Base-by-base conservation (phyloP, 225 moss, liverwort and hornwort genomes). In the Asterella californica region DNA sequence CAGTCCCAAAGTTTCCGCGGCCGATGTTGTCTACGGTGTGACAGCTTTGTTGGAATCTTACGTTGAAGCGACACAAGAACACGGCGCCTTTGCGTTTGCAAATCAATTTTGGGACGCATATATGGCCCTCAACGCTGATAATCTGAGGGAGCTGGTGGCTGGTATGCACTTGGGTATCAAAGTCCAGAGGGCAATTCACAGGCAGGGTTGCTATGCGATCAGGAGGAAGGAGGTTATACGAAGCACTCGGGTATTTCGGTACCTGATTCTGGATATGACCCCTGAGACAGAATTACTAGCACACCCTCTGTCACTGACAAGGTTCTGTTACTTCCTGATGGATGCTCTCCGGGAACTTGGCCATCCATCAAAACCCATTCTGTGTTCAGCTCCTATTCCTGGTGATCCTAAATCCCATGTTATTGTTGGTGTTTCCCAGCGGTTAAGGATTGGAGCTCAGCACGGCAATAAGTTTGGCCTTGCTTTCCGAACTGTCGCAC, bases 141-240 rank as follows among this genome's bases (percentile, higher is more conserved):
- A 89, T 66, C 86, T 90, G 83, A 85, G 83, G 34, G 78, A 88
- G 52, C 76, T 99, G 17, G 90, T 88, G 77, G 79, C 79, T 12
- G 99, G 99, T 25, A 99, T 99, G 95, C 91, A 92, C 62, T 88
- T 93, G 70, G 99, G 93, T 24, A 99, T 93, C 49, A 93, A 92
- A 78, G 92, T 99, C 69, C 99, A 99, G 69, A 88, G 92, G 29
- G 91, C 99, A 15, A 92, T 93, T 79, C 84, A 93, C 60, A 88
- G 86, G 59, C 85, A 91, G 18, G 99, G 99, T 1, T 91, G 92
- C 75, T 86, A 86, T 45, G 90, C 99, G 2, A 93, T 99, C 79
- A 88, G 89, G 29, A 92, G 91, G 86, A 91, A 87, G 76, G 93
- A 90, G 61, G 85, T 90, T 32, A 95, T 99, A 79, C 91, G 87